Conservation (phyloP, 192 early-diverging fungal species). For the Rhizoclosmatium globosum region DNA sequence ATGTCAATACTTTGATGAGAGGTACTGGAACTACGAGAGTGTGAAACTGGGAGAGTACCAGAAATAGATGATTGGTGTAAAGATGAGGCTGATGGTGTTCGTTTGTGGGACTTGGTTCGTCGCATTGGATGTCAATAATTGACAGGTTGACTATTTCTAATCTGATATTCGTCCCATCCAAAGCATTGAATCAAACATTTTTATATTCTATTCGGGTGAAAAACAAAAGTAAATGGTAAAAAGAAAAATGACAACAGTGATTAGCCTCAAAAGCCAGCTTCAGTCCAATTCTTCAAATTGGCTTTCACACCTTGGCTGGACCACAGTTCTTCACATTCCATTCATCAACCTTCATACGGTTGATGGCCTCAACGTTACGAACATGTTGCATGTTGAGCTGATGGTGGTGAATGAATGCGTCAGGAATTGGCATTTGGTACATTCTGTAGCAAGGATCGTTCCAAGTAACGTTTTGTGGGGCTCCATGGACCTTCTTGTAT, state of each 20-base stretch:
- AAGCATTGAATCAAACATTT: neutral
- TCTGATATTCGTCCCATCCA: neutral
- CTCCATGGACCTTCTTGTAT: neutral
- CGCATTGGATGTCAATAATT: no score
- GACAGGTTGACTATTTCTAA: neutral
- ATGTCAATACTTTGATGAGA: neutral
- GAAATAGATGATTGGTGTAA: no score
- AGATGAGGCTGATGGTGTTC: no score
- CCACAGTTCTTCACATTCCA: constrained; percentile 30
- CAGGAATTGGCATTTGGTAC: neutral
- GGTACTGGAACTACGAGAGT: neutral
- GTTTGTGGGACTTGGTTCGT: no score
- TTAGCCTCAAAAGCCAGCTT: neutral
- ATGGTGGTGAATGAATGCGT: constrained; percentile 8
- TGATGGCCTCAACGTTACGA: constrained; percentile 8
- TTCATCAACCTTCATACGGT: neutral
- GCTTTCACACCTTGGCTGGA: neutral
- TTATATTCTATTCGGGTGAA: neutral
- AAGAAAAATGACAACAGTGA: neutral
- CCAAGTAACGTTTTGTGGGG: neutral
- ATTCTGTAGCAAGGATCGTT: constrained; percentile 12
- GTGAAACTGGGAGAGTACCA: neutral
- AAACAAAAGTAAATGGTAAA: constrained; percentile 6
- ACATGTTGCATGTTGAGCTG: constrained; percentile 1
- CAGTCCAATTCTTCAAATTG: neutral